A percentile compares a stretch with the other conserved stretches of the same genome.
phyloP scores from a whole-genome alignment of 345 rosid species.

The Xanthoceras sorbifolium region DNA sequence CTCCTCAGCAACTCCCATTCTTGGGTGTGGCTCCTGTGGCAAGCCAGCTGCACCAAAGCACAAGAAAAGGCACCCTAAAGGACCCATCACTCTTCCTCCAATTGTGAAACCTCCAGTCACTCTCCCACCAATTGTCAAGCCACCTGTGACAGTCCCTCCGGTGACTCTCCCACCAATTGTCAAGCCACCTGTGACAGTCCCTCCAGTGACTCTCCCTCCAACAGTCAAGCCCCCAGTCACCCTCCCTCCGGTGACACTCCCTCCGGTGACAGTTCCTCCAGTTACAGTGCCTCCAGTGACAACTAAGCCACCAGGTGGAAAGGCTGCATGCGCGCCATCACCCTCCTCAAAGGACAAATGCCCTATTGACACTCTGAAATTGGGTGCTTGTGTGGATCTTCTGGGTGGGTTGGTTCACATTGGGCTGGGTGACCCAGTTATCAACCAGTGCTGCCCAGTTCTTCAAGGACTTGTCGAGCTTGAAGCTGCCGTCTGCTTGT shows the following conservation, averaged over 20 bases:
- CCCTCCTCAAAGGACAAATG: slow-evolving; percentile 40
- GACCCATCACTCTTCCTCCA: slow-evolving; percentile 46
- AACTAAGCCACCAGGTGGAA: slow-evolving; percentile 28
- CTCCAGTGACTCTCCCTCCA: slow-evolving; percentile 37
- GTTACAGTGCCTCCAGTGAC: slow-evolving; percentile 32
- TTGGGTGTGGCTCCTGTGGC: slow-evolving; percentile 63
- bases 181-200: slow-evolving; percentile 25
- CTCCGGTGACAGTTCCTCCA: slow-evolving; percentile 32
- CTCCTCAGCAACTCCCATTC: slow-evolving; percentile 53
- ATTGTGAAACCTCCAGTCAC: slow-evolving; percentile 28
- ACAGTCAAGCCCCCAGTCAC: too few relatives aligned
- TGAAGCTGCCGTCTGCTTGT: slow-evolving; percentile 90
- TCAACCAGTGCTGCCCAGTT: slow-evolving; percentile 82
- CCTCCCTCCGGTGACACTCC: slow-evolving; percentile 29
- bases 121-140: slow-evolving; percentile 27
- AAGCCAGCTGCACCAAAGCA: slow-evolving; percentile 38
- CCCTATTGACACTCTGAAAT: slow-evolving; percentile 77
- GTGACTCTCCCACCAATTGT: slow-evolving; percentile 25
- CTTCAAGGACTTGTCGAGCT: slow-evolving; percentile 72
- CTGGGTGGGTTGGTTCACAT: slow-evolving; percentile 87
- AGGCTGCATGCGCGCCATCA: slow-evolving; percentile 41
- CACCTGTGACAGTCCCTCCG: slow-evolving; percentile 37
- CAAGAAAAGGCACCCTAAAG: slow-evolving; percentile 26
- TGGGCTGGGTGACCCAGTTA: slow-evolving; percentile 73
- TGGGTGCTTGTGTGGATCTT: slow-evolving; percentile 92